Evolutionary conservation across 331 rosid species (phyloP), one percentile per base, ranked within the genome.

Genomic region (Erythrophleum ivorense): DNA sequence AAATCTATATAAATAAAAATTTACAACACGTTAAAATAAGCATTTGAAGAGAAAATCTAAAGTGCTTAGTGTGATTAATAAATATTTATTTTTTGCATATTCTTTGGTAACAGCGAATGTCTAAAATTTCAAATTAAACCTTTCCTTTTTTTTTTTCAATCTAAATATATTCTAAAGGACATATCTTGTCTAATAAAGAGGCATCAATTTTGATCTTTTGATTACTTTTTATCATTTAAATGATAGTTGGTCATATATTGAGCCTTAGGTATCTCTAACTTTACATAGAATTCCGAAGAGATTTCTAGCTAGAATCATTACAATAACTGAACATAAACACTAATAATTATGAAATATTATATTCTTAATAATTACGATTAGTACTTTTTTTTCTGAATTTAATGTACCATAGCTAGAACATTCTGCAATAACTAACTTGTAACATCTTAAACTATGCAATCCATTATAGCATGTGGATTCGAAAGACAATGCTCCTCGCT

Each of bases 381-480:
- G 71, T 36, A 16, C 48, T 16, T 65, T 36, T 16, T 16, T 36
- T 36, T 36, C 1, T 65, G 71, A 15, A 16, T 36, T 16, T 36
- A 65, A 65, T 34, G 12, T 34, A 34, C 41, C 38, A 41, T 34
- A 13, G 0, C 67, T 3, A 45, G 49, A 45, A 45, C 49, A 45
- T 54, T 18, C 24, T 54, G 7, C 59, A 54, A 19, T 18, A 18
- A 54, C 24, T 3, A 16, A 1, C 29, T 45, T 3, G n/a, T 41
- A 53, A 58, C 69, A 41, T 77, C 34, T 71, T 76, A 57, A 68
- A 65, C 21, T 13, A 34, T 69, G 76, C 68, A 24, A 24, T 24
- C 29, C 29, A 74, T 72, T 62, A 77, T 73, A 34, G 55, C 84
- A 73, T 53, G 72, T 76, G 67, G 75, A 78, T 66, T 86, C 79